A percentile compares a stretch with the other conserved stretches of the same genome.
phyloP scores from a whole-genome alignment of 768 basidiomycete species.

The Phaeotremella skinneri region DNA sequence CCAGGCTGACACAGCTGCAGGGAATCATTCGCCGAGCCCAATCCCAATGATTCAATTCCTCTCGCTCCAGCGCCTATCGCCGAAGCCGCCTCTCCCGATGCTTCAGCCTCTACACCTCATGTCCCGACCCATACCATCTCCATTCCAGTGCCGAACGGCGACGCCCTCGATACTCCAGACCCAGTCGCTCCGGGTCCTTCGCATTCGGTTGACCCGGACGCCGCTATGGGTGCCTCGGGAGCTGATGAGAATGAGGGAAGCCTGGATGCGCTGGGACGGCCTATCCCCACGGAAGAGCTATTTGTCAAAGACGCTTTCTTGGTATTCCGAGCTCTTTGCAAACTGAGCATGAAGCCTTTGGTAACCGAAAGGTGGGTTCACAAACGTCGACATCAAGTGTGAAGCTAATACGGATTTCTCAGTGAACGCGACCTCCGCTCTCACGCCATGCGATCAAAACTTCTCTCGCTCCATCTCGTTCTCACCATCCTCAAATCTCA shows the following conservation, averaged over 20 bases:
- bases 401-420: constrained; percentile 9
- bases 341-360: constrained; percentile 95
- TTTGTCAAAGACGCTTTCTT: constrained; percentile 98
- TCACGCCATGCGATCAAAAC: constrained; percentile 94
- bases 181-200: constrained; percentile 6
- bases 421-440: constrained; percentile 96
- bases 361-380: constrained; percentile 77
- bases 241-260: constrained; percentile 33
- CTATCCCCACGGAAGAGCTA: constrained; percentile 74
- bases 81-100: constrained; percentile 5
- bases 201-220: constrained; percentile 3
- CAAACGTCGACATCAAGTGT: not conserved
- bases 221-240: constrained; percentile 15
- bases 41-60: constrained; percentile 50
- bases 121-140: constrained; percentile 33
- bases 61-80: constrained; percentile 34
- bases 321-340: constrained; percentile 94
- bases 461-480: constrained; percentile 89
- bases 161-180: constrained; percentile 38
- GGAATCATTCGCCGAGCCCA: constrained; percentile 48
- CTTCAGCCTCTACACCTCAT: constrained; percentile 13
- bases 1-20: constrained; percentile 23
- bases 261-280: constrained; percentile 50
- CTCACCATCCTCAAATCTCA: constrained; percentile 88
- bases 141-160: constrained; percentile 45